Conservation (phyloP, 345 rosid genomes). For the Acer campestre region DNA sequence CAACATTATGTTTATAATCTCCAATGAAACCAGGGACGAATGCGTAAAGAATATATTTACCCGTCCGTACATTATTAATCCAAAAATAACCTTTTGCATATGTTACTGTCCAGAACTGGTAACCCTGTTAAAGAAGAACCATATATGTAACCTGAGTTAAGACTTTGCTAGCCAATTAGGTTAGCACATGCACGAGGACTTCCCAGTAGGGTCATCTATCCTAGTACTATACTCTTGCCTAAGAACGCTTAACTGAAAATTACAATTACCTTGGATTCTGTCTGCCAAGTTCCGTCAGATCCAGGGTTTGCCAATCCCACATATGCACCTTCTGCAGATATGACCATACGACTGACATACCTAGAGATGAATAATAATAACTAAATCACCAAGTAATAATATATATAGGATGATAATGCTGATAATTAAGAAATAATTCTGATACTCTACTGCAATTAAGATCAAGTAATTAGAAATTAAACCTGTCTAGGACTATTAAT, state of each 20-base stretch:
- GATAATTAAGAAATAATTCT: neutral
- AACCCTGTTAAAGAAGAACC: slow-evolving; percentile 37
- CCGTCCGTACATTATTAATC: slow-evolving; percentile 45
- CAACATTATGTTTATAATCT: slow-evolving; percentile 49
- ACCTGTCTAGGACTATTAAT: slow-evolving; percentile 68
- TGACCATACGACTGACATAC: slow-evolving; percentile 27
- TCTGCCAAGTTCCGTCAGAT: slow-evolving; percentile 89
- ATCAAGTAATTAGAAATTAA: neutral
- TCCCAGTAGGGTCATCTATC: too few relatives aligned
- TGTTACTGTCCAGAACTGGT: slow-evolving; percentile 79
- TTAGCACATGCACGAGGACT: neutral
- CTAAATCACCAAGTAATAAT: neutral
- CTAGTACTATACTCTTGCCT: too few relatives aligned
- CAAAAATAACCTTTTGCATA: slow-evolving; percentile 61
- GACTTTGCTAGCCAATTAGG: neutral
- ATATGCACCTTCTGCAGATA: slow-evolving; percentile 61
- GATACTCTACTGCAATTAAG: neutral
- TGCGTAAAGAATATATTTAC: slow-evolving; percentile 64
- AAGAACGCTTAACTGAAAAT: neutral
- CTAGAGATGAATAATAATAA: slow-evolving; percentile 21
- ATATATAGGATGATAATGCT: neutral
- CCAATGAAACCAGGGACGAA: slow-evolving; percentile 75
- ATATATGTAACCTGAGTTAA: too few relatives aligned
- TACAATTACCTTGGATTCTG: slow-evolving; percentile 62
- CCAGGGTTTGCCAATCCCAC: slow-evolving; percentile 86